Percentiles rank a stretch among this genome's conserved stretches.
phyloP scores from a whole-genome alignment of 345 rosid genomes.

The Syzygium jambos region DNA sequence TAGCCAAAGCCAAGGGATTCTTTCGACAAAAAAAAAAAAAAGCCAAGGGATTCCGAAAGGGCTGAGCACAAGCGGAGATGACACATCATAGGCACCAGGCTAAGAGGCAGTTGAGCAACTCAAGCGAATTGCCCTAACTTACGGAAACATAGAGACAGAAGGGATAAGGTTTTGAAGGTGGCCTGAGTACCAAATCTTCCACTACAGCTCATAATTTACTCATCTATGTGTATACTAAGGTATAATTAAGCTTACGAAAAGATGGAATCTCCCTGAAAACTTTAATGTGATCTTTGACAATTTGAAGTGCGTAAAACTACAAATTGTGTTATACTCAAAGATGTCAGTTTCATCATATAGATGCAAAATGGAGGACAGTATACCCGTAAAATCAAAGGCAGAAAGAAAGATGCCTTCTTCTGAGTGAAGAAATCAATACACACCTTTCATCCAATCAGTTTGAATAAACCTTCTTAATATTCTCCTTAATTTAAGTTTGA shows the following conservation, averaged over 20 bases:
- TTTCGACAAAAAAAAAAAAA: too few relatives aligned
- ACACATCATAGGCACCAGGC: not conserved
- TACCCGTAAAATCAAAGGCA: not conserved
- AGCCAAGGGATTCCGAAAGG: not conserved
- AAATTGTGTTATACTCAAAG: not conserved
- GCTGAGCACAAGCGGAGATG: not conserved
- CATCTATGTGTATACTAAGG: not conserved
- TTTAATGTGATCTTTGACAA: not conserved
- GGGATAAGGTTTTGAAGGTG: not conserved
- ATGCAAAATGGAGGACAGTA: not conserved
- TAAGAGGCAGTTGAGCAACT: not conserved
- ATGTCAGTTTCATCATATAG: not conserved
- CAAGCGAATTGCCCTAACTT: not conserved
- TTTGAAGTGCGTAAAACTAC: not conserved
- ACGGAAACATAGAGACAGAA: not conserved
- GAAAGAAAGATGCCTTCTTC: not conserved
- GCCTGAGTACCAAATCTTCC: not conserved
- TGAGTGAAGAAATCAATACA: not conserved
- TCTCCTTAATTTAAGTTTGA: not conserved
- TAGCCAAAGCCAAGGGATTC: not conserved
- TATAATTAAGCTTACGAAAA: not conserved
- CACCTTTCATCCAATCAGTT: not conserved
- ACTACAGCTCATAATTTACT: not conserved
- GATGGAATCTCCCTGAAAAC: not conserved
- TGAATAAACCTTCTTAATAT: not conserved